Percentiles rank a stretch among this genome's conserved stretches.
Evolutionary conservation across 768 basidiomycete genomes (phyloP).

Genomic region (Leccinum truebloodii): DNA sequence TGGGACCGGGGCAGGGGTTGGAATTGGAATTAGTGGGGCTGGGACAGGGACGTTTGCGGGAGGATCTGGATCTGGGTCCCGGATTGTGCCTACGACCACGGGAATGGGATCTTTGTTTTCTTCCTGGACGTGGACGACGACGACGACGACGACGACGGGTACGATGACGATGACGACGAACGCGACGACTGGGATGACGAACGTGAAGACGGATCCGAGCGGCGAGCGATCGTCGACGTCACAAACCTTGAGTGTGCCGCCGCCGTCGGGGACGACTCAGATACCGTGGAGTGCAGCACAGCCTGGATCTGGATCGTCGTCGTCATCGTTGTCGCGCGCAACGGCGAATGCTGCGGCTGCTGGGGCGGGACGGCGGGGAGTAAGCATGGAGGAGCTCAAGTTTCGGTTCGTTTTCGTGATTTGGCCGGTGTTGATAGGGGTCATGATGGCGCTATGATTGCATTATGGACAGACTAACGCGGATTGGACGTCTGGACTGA

Average conservation of each 20-base stretch:
- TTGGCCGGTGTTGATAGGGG: conserved; percentile 58
- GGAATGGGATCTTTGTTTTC: conserved; percentile 3
- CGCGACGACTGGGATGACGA: neutral
- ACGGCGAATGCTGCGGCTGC: conserved; percentile 15
- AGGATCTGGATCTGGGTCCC: conserved; percentile 5
- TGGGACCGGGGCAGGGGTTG: neutral
- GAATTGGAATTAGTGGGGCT: neutral
- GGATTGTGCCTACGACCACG: conserved; percentile 6
- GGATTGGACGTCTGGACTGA: neutral
- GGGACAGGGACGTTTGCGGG: neutral
- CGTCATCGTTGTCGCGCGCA: conserved; percentile 7
- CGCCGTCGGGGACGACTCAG: conserved; percentile 12
- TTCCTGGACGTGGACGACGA: conserved; percentile 5
- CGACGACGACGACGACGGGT: neutral
- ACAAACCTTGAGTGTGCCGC: conserved; percentile 6
- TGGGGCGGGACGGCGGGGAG: conserved; percentile 14
- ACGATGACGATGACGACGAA: neutral
- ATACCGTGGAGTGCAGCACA: neutral
- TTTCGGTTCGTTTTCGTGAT: conserved; percentile 52
- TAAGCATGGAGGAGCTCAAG: conserved; percentile 40
- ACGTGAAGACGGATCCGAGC: neutral
- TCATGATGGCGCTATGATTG: conserved; percentile 51
- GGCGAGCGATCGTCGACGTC: neutral
- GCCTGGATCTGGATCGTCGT: neutral
- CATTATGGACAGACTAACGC: neutral